These are phyloP conservation scores for Aspergillus fijiensis DNA, from an alignment of 2,329 filamentous ascomycete species.

Conservation along the genomic window DNA sequence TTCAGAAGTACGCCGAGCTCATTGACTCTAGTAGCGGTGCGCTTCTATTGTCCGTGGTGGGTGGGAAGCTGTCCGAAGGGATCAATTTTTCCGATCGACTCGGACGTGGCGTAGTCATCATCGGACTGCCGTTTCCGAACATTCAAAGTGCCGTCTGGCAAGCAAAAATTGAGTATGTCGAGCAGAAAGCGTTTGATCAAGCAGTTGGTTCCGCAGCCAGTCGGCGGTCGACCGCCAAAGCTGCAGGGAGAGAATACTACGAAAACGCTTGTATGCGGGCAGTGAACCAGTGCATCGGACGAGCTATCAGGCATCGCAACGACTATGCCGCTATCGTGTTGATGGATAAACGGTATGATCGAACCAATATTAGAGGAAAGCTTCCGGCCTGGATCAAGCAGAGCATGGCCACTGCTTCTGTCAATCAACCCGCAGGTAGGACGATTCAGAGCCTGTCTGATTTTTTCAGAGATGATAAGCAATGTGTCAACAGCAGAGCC, in stretches of 20 bases:
- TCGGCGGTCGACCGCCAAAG: conserved; percentile 41
- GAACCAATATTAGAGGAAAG: conserved; percentile 70
- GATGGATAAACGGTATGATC: conserved; percentile 76
- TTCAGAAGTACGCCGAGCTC: conserved; percentile 69
- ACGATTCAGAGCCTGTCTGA: conserved; percentile 31
- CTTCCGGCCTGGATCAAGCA: conserved; percentile 84
- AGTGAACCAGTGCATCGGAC: conserved; percentile 93
- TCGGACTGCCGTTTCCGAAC: conserved; percentile 91
- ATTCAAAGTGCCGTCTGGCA: conserved; percentile 88
- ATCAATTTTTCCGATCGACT: conserved; percentile 96
- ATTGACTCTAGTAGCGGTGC: conserved; percentile 67
- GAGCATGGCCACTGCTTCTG: conserved; percentile 52
- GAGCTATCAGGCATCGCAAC: conserved; percentile 80
- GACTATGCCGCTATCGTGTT: conserved; percentile 92
- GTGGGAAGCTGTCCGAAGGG: conserved; percentile 92
- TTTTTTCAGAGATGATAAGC: conserved; percentile 30
- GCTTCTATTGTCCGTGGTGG: conserved; percentile 83
- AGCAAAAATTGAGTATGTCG: conserved; percentile 84
- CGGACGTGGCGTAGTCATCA: conserved; percentile 84
- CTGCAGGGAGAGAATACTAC: conserved; percentile 73
- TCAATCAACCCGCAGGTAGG: conserved; percentile 24
- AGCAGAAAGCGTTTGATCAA: conserved; percentile 54
- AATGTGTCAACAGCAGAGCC: neutral
- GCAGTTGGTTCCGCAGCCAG: conserved; percentile 27
- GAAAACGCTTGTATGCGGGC: conserved; percentile 96